Percentiles rank a stretch among this genome's conserved stretches.
Conservation (phyloP, 768 basidiomycete genomes). For the Rhizopogon vesiculosus region DNA sequence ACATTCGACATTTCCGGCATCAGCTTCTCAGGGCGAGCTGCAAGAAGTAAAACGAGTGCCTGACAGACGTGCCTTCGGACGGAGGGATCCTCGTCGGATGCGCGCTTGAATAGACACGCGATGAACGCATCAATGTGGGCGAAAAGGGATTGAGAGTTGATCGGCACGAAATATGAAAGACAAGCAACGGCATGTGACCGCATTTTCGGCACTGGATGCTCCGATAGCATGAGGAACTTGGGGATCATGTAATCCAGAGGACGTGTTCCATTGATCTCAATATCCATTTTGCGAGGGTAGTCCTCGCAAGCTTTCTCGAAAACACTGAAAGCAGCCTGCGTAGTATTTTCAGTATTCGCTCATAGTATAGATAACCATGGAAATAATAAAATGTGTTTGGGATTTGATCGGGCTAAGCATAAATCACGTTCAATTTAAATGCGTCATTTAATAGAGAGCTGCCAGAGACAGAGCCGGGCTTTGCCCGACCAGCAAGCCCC, state of each 20-base stretch:
- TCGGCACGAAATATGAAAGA: conserved; percentile 88
- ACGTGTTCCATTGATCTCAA: conserved; percentile 88
- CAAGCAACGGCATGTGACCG: conserved; percentile 92
- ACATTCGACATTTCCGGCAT: conserved; percentile 95
- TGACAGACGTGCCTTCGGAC: conserved; percentile 96
- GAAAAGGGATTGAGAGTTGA: conserved; percentile 81
- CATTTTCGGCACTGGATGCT: conserved; percentile 84
- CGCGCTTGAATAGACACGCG: conserved; percentile 88
- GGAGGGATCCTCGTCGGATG: conserved; percentile 89
- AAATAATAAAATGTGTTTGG: neutral
- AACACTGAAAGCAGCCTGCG: conserved; percentile 86
- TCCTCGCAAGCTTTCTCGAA: conserved; percentile 97
- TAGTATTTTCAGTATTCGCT: conserved; percentile 12
- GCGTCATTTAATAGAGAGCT: neutral
- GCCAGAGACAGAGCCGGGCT: neutral
- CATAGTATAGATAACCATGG: neutral
- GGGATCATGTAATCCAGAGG: conserved; percentile 97
- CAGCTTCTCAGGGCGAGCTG: conserved; percentile 91
- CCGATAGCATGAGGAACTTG: conserved; percentile 85
- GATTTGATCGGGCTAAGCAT: neutral
- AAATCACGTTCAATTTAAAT: neutral
- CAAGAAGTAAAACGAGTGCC: conserved; percentile 88
- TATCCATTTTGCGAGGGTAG: conserved; percentile 91
- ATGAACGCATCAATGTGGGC: conserved; percentile 93
- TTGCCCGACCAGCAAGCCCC: neutral